These are phyloP conservation scores for Xylariales sp. DNA, from an alignment of 2,329 filamentous ascomycete species.

Conservation along the genomic window DNA sequence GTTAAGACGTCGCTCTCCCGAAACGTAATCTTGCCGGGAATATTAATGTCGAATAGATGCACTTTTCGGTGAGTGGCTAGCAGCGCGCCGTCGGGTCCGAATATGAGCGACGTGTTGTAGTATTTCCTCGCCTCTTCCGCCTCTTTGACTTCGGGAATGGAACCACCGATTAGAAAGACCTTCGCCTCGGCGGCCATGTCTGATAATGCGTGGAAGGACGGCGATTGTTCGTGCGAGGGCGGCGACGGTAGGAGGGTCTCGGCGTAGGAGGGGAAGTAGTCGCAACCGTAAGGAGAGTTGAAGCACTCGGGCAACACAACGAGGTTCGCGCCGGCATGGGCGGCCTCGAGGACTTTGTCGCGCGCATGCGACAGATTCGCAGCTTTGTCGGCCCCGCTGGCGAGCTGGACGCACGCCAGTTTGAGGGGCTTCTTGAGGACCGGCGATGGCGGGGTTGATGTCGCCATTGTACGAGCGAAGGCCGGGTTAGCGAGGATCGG, in stretches of 20 bases:
- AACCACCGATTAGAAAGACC: slow-evolving; percentile 88
- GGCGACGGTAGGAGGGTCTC: slow-evolving; percentile 85
- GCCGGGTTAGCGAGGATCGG: slow-evolving; percentile 33
- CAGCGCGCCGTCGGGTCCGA: slow-evolving; percentile 80
- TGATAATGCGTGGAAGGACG: slow-evolving; percentile 86
- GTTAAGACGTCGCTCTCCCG: slow-evolving; percentile 89
- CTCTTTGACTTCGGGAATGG: slow-evolving; percentile 83
- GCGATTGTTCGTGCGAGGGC: slow-evolving; percentile 75
- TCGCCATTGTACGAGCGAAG: slow-evolving; percentile 44
- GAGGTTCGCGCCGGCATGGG: slow-evolving; percentile 79
- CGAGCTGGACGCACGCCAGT: slow-evolving; percentile 84
- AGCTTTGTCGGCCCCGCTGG: slow-evolving; percentile 83
- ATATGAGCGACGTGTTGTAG: slow-evolving; percentile 92
- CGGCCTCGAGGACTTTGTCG: slow-evolving; percentile 84
- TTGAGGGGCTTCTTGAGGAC: slow-evolving; percentile 82
- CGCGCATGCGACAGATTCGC: slow-evolving; percentile 86
- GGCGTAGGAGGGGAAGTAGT: slow-evolving; percentile 92
- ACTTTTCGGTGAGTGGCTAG: slow-evolving; percentile 93
- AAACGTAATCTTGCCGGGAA: slow-evolving; percentile 94
- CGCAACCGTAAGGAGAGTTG: slow-evolving; percentile 94
- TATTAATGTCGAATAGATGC: slow-evolving; percentile 97
- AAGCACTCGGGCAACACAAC: slow-evolving; percentile 98
- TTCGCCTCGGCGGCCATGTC: slow-evolving; percentile 81
- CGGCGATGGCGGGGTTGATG: slow-evolving; percentile 48
- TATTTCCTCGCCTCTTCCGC: slow-evolving; percentile 64